Evolutionary conservation across 129 eudicot species (phyloP).

Genomic region (Escallonia rubra): DNA sequence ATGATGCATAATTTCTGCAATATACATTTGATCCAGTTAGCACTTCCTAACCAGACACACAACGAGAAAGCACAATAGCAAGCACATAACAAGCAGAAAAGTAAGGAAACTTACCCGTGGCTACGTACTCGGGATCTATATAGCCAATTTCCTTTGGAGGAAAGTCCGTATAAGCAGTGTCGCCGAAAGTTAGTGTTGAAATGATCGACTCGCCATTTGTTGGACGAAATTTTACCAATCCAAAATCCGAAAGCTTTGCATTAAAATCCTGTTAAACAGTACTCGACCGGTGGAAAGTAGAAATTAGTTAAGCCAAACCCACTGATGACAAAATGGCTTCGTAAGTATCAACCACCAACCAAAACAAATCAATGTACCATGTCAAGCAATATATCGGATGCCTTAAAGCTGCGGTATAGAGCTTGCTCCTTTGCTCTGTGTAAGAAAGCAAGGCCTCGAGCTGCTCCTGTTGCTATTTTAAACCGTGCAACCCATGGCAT

Average conservation of each 20-base stretch:
- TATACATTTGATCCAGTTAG: no score
- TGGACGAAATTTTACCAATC: background rate
- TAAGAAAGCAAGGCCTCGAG: background rate
- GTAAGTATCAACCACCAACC: background rate
- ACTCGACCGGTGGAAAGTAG: no score
- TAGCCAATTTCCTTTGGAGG: no score
- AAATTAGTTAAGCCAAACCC: no score
- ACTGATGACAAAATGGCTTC: background rate
- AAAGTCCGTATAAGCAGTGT: no score
- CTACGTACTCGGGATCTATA: no score
- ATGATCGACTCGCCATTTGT: background rate
- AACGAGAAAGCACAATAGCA: no score
- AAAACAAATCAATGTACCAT: background rate
- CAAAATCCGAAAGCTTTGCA: background rate
- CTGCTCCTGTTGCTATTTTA: background rate
- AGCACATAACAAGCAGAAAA: no score
- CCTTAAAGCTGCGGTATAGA: background rate
- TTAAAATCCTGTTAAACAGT: background rate
- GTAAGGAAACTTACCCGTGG: no score
- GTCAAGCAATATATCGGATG: background rate
- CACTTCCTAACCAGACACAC: no score
- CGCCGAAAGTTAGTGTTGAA: no score
- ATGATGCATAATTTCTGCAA: no score
- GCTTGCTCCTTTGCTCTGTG: background rate
- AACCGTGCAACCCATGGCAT: background rate